Base-by-base conservation (phyloP, 768 basidiomycete species). In the Phallus indusiatus region DNA sequence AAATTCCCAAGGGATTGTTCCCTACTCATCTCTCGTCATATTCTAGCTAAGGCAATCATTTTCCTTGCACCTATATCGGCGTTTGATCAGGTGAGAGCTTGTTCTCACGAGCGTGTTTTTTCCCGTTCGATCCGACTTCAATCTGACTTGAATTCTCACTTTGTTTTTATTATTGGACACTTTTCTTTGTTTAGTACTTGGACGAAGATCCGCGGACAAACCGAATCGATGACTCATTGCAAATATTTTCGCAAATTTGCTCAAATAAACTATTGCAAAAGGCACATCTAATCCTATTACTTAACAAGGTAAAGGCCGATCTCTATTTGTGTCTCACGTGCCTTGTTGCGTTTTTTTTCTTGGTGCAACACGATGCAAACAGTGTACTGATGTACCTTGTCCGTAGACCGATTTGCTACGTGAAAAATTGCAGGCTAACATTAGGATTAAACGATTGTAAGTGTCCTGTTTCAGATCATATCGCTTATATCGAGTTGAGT, bases 31-130 rank as follows among this genome's bases (percentile, higher is more conserved):
- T n/a, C n/a, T 10, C 12, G 12, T 42, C n/a, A n/a, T 53, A 17
- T 28, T 61, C 24, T 66, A 90, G 88, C 87, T 4, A 84, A 86
- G 48, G 88, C 90, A 34, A 84, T 92, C 67, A 91, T 92, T 69
- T 92, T 92, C 70, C 73, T 92, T 53, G 90, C 88, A 54, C 90
- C 90, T 46, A 85, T 92, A 62, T 88, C 86, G 65, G 90, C 90
- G 46, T 92, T 88, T 68, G 88, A 92, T 75, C 88, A 91, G 81
- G 86, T 83, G 66, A 62, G 74, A 46, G 47, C 20, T 46, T 17
- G 58, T 50, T 18, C 8, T 60, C 46, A 21, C 33, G 10, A 49
- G 56, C 35, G 62, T 54, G 46, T 59, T 28, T 28, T 17, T 35
- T 35, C 65, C 64, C 61, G 20, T 28, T 24, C 56, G 47, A 33